Evolutionary conservation across 2,329 filamentous ascomycete genomes (phyloP).

Genomic region (Epichloe hybrida): DNA sequence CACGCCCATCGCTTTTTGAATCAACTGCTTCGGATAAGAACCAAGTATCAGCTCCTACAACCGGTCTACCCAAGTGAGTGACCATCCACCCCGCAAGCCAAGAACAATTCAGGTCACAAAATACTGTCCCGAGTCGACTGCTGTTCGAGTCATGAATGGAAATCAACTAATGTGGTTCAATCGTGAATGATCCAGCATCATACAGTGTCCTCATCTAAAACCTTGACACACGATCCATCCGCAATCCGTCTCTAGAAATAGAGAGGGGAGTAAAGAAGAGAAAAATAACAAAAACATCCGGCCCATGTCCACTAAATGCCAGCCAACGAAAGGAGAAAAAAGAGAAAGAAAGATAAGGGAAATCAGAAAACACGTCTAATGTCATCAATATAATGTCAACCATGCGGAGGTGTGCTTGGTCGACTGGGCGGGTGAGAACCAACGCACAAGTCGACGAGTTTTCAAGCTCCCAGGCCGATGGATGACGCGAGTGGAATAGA

Average conservation of each 20-base stretch:
- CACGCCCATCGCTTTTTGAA: too few species aligned
- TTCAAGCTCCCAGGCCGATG: background rate
- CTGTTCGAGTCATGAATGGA: background rate
- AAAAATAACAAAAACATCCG: background rate
- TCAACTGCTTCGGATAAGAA: background rate
- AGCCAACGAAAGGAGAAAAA: conserved; percentile 5
- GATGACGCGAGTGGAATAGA: conserved; percentile 4
- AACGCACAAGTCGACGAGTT: background rate
- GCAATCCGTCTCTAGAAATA: background rate
- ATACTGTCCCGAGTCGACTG: background rate
- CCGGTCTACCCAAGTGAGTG: background rate
- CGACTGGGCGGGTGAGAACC: background rate
- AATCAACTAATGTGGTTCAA: background rate
- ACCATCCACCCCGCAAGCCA: background rate
- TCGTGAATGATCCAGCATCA: background rate
- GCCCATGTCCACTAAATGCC: conserved; percentile 8
- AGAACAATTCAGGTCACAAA: background rate
- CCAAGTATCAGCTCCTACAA: background rate
- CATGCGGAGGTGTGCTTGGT: background rate
- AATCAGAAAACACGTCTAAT: conserved; percentile 4
- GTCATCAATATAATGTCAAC: conserved; percentile 7
- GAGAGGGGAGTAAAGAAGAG: background rate
- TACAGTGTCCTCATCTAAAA: conserved; percentile 11
- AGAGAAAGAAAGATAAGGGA: conserved; percentile 1
- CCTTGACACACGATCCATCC: conserved; percentile 8